Evolutionary conservation across 163 green algal genomes (phyloP).

Genomic region (Scenedesmus sp.): DNA sequence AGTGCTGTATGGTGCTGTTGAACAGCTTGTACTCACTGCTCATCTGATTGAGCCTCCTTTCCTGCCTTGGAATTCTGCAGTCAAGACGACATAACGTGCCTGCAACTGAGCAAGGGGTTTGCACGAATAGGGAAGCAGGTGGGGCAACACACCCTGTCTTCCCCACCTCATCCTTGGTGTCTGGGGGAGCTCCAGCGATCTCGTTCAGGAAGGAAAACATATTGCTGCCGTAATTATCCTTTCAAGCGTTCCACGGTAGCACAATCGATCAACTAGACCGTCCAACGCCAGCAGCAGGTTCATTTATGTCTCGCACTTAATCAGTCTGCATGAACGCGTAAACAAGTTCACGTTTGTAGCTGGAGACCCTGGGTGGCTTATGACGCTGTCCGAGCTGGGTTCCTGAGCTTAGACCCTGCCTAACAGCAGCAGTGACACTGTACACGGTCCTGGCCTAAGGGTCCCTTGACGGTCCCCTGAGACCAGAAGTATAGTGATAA

Average conservation of each 20-base stretch:
- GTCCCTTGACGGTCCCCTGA: background rate
- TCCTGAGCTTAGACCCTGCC: background rate
- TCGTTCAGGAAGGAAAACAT: background rate
- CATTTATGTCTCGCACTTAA: background rate
- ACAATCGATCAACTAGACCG: background rate
- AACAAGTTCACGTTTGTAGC: background rate
- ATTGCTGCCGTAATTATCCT: background rate
- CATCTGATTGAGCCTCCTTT: background rate
- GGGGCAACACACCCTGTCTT: background rate
- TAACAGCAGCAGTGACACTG: slow-evolving; percentile 10
- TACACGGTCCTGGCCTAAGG: background rate
- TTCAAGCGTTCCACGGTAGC: background rate
- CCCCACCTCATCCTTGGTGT: background rate
- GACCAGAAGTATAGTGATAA: too few species aligned
- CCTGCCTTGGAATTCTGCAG: background rate
- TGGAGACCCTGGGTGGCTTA: background rate
- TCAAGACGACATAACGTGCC: background rate
- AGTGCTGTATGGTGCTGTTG: background rate
- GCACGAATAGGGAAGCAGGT: background rate
- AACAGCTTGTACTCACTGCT: background rate
- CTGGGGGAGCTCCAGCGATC: background rate
- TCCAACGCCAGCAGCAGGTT: background rate
- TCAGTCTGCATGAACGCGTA: background rate
- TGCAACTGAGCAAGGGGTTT: background rate
- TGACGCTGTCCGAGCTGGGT: slow-evolving; percentile 4